Base-by-base conservation (phyloP, 257 asterid species). In the Rhazya stricta region DNA sequence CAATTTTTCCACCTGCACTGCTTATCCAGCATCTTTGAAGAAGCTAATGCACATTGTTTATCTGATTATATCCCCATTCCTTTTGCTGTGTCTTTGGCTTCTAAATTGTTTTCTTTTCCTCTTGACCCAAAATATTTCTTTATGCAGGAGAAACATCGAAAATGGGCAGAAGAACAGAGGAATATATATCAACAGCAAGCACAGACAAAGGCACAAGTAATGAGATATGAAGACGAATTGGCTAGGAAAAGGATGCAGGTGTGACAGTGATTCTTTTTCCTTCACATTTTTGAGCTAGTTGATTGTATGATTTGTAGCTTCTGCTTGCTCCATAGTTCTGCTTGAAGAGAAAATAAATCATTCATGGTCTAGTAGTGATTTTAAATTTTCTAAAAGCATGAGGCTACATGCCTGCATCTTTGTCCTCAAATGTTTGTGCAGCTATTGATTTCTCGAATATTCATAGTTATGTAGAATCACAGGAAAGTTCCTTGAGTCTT, bases 141-240 rank as follows among this genome's bases (percentile, higher is more conserved):
- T 23, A 15, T 89, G 81, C 87, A 95, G 99, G 96, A 89, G 21
- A 92, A 92, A 75, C 94, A 87, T 50, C 86, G 82, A 69, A 86
- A 94, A 82, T 95, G 96, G 96, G 87, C 91, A 34, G 99, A 92
- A 86, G 96, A 92, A 43, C 98, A 92, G 86, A 87, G 97, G 85
- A 85, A 95, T 79, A 82, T 91, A 29, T 87, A 91, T 78, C 94
- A 88, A 80, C 91, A 89, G 79, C 98, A 92, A 76, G 84, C 98
- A 74, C 97, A 95, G 77, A 90, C 91, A 41, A 92, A 95, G 82
- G 97, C 98, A 62, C 99, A 92, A 85, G 84, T 85, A 82, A n/a
- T 95, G 87, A 87, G 99, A 92, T 87, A 83, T 6, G 94, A 95
- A 86, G 98, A 95, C 82, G 97, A 95, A 79, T 84, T 95, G 81